These are phyloP conservation scores for Takakia lepidozioides DNA, from an alignment of 225 moss, liverwort and hornwort species.

Conservation along the genomic window DNA sequence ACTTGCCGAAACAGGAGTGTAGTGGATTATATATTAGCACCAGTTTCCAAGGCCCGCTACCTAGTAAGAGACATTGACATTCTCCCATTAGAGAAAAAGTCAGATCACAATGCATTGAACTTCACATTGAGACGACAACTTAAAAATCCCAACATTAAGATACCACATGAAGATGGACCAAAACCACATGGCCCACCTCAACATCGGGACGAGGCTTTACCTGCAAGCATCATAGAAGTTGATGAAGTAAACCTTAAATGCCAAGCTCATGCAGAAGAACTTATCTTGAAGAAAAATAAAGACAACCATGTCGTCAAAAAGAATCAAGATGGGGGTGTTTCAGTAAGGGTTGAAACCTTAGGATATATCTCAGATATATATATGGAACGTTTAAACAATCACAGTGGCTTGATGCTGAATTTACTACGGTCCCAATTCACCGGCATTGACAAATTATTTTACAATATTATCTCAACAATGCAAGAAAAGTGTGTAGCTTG, in stretches of 20 bases:
- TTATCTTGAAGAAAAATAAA: too few relatives aligned
- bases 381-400: background rate
- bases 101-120: slow-evolving; percentile 40
- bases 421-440: background rate
- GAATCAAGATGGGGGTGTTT: too few relatives aligned
- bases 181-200: too few relatives aligned
- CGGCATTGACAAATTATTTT: too few relatives aligned
- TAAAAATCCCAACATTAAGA: background rate
- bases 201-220: too few relatives aligned
- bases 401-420: background rate
- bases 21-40: slow-evolving; percentile 39
- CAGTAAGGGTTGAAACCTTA: too few relatives aligned
- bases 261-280: too few relatives aligned
- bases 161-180: too few relatives aligned
- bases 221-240: too few relatives aligned
- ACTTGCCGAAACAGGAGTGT: slow-evolving; percentile 50
- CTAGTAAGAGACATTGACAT: slow-evolving; percentile 37
- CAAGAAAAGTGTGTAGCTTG: background rate
- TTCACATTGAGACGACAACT: slow-evolving; percentile 27
- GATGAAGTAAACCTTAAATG: too few relatives aligned
- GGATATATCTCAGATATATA: too few relatives aligned
- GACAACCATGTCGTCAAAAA: too few relatives aligned
- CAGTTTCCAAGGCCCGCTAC: slow-evolving; percentile 34
- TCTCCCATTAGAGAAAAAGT: slow-evolving; percentile 41
- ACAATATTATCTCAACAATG: background rate